phyloP scores from a whole-genome alignment of 2,329 filamentous ascomycete species.

The Diaporthe ilicicola region DNA sequence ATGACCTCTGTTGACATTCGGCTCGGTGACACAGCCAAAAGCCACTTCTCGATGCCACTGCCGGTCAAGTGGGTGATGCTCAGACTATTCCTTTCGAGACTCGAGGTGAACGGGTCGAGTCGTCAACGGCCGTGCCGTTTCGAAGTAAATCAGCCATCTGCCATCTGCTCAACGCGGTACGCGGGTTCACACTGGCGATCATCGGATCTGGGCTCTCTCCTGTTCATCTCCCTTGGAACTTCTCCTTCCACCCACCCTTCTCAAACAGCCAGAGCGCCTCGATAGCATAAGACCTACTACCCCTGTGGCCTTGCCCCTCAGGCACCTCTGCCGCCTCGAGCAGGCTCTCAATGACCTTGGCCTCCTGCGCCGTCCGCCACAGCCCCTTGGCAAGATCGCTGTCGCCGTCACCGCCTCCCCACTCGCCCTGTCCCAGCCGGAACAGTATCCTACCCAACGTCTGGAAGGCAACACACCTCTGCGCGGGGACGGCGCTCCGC shows the following conservation, averaged over 20 bases:
- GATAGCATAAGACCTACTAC: conserved; percentile 83
- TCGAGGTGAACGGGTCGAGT: neutral
- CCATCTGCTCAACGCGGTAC: too few species aligned
- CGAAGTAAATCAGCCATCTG: too few species aligned
- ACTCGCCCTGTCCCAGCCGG: conserved; percentile 77
- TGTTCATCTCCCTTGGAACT: conserved; percentile 56
- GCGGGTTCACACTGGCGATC: too few species aligned
- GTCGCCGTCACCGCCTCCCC: conserved; percentile 73
- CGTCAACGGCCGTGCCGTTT: neutral
- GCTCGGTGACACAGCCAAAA: neutral
- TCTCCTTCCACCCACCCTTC: conserved; percentile 75
- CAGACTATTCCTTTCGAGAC: too few species aligned
- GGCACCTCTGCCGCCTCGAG: conserved; percentile 76
- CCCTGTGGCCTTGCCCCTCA: conserved; percentile 75
- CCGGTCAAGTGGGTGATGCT: neutral
- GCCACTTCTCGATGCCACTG: neutral
- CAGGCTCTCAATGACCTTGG: conserved; percentile 79
- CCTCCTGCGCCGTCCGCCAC: conserved; percentile 83
- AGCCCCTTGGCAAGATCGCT: conserved; percentile 76
- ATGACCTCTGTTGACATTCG: neutral
- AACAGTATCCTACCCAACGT: conserved; percentile 87
- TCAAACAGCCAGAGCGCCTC: conserved; percentile 89
- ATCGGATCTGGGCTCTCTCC: neutral
- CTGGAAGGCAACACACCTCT: conserved; percentile 91
- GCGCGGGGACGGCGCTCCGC: conserved; percentile 82